These are phyloP conservation scores for Soucietia sequanensis DNA, from an alignment of 805 yeast genomes.

Conservation along the genomic window DNA sequence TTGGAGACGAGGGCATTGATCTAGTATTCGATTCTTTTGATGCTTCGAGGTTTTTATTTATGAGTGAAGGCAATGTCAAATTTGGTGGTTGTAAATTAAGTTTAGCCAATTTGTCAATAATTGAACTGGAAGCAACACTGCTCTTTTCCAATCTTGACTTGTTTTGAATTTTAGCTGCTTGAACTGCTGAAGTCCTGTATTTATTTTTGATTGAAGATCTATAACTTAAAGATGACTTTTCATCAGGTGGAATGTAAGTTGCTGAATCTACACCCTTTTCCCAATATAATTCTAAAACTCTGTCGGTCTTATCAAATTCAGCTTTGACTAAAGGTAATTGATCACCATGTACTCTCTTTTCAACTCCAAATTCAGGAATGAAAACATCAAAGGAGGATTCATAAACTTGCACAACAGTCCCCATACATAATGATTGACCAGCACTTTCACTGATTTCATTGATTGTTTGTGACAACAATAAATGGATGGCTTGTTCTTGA, in stretches of 20 bases:
- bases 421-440: slow-evolving; percentile 82
- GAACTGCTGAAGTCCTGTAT: slow-evolving; percentile 66
- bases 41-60: slow-evolving; percentile 4
- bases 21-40: slow-evolving; percentile 9
- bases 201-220: slow-evolving; percentile 76
- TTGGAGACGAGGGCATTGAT: slow-evolving; percentile 28
- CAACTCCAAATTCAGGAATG: slow-evolving; percentile 91
- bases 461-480: slow-evolving; percentile 78
- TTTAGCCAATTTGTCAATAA: slow-evolving; percentile 47
- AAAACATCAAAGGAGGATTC: slow-evolving; percentile 95
- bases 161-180: slow-evolving; percentile 64
- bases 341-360: slow-evolving; percentile 95
- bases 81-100: slow-evolving; percentile 53
- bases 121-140: slow-evolving; percentile 35
- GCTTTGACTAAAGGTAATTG: slow-evolving; percentile 91
- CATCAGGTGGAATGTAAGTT: slow-evolving; percentile 88
- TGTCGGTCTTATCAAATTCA: slow-evolving; percentile 72
- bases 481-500: slow-evolving; percentile 92
- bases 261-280: slow-evolving; percentile 91
- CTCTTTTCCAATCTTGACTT: slow-evolving; percentile 29
- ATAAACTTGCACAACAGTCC: slow-evolving; percentile 86
- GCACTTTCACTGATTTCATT: slow-evolving; percentile 68
- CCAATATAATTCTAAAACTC: slow-evolving; percentile 84
- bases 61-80: slow-evolving; percentile 20
- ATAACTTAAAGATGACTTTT: slow-evolving; percentile 71